Evolutionary conservation across 495 filamentous ascomycete genomes (phyloP).

Genomic region (Hyaloscypha bicolor): DNA sequence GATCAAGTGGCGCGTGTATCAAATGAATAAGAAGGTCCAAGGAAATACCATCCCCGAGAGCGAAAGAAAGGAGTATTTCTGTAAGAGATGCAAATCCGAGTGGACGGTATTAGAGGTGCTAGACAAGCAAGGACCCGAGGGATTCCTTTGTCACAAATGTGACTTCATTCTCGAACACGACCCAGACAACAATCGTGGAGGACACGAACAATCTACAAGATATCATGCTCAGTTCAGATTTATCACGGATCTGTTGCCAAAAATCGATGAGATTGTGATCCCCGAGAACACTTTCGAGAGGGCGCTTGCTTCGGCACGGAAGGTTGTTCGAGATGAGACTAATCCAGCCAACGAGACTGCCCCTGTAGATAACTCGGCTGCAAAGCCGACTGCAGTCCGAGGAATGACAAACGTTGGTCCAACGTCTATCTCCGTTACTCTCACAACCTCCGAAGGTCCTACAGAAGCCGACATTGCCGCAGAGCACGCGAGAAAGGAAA

Average conservation of each 20-base stretch:
- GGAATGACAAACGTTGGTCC: slow-evolving; percentile 67
- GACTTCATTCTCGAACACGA: slow-evolving; percentile 68
- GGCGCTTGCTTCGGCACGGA: slow-evolving; percentile 62
- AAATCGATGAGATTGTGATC: slow-evolving; percentile 81
- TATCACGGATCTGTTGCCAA: slow-evolving; percentile 80
- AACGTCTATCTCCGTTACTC: slow-evolving; percentile 74
- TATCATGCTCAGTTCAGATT: slow-evolving; percentile 85
- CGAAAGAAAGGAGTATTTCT: slow-evolving; percentile 90
- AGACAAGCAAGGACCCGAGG: slow-evolving; percentile 63
- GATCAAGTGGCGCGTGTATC: slow-evolving; percentile 91
- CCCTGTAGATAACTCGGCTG: slow-evolving; percentile 44
- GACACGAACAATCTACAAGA: slow-evolving; percentile 86
- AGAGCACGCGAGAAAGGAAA: slow-evolving; percentile 71
- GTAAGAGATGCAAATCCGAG: slow-evolving; percentile 74
- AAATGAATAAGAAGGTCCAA: slow-evolving; percentile 82
- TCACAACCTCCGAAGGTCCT: slow-evolving; percentile 73
- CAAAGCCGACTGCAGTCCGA: slow-evolving; percentile 68
- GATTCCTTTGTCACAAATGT: slow-evolving; percentile 86
- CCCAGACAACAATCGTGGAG: slow-evolving; percentile 61
- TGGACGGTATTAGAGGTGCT: slow-evolving; percentile 88
- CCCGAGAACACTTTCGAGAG: slow-evolving; percentile 86
- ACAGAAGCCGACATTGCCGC: slow-evolving; percentile 74
- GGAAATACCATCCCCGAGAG: slow-evolving; percentile 73
- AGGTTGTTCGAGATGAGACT: slow-evolving; percentile 60
- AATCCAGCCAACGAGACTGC: slow-evolving; percentile 59